These are phyloP conservation scores for Oryza rufipogon DNA, from an alignment of 176 grass and related monocot genomes.

Conservation along the genomic window DNA sequence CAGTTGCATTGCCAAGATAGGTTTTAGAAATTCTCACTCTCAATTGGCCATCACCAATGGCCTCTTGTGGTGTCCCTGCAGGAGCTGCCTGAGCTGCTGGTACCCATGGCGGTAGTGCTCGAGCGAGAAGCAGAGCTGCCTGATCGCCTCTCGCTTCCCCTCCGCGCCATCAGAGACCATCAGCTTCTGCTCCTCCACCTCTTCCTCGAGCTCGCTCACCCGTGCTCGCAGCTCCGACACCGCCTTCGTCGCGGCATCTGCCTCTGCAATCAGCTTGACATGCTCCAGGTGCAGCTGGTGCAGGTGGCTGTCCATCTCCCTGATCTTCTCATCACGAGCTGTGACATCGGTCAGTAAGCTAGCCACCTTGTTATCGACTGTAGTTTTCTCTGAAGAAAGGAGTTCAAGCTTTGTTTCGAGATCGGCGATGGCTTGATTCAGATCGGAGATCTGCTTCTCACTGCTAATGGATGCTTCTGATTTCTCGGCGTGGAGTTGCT, in stretches of 20 bases:
- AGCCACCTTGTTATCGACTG: conserved; percentile 39
- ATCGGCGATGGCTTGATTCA: conserved; percentile 50
- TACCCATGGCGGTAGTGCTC: conserved; percentile 93
- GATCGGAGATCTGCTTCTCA: conserved; percentile 45
- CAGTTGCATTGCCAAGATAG: conserved; percentile 24
- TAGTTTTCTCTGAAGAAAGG: conserved; percentile 57
- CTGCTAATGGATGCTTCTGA: conserved; percentile 42
- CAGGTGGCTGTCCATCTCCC: conserved; percentile 53
- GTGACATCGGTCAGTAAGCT: conserved; percentile 41
- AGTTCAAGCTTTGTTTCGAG: conserved; percentile 45
- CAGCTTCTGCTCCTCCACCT: conserved; percentile 70
- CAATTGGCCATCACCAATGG: conserved; percentile 53
- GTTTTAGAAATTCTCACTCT: conserved; percentile 2
- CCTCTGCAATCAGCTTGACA: conserved; percentile 61
- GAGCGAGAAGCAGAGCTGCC: conserved; percentile 93
- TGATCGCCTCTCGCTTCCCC: conserved; percentile 86
- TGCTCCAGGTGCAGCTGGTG: conserved; percentile 77
- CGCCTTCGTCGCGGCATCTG: conserved; percentile 26
- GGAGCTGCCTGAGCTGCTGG: conserved; percentile 64
- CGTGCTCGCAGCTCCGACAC: conserved; percentile 25
- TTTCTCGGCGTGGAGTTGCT: conserved; percentile 43
- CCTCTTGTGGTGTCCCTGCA: conserved; percentile 76
- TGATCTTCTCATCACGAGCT: conserved; percentile 52
- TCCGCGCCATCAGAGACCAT: conserved; percentile 66
- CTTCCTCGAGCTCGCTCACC: conserved; percentile 66